Conservation (phyloP, 2,329 filamentous ascomycete genomes). For the Rutstroemia sp. region DNA sequence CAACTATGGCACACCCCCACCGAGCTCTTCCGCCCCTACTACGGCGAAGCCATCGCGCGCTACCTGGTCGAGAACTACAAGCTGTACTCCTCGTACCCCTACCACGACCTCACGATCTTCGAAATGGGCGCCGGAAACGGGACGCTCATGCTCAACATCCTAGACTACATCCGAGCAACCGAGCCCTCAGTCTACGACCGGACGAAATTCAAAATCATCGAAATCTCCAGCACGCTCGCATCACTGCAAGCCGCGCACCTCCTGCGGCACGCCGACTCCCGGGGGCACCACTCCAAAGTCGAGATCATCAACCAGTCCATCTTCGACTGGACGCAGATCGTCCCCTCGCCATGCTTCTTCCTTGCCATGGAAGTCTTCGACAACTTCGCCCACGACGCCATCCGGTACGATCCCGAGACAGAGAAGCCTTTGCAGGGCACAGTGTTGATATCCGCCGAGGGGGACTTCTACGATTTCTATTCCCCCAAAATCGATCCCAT, state of each 20-base stretch:
- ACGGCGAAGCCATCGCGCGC: conserved; percentile 93
- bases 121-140: conserved; percentile 98
- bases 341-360: conserved; percentile 95
- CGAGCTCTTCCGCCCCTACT: conserved; percentile 92
- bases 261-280: conserved; percentile 54
- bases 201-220: conserved; percentile 91
- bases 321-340: conserved; percentile 84
- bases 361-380: conserved; percentile 97
- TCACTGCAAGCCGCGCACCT: conserved; percentile 68
- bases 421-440: conserved; percentile 80
- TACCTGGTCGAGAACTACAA: conserved; percentile 96
- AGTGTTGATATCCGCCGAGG: conserved; percentile 75
- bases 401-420: conserved; percentile 81
- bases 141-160: conserved; percentile 95
- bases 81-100: conserved; percentile 84
- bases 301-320: conserved; percentile 93
- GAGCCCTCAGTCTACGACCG: conserved; percentile 90
- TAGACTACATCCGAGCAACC: conserved; percentile 87
- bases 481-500: conserved; percentile 71
- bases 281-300: conserved; percentile 76
- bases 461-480: conserved; percentile 96
- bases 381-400: conserved; percentile 91
- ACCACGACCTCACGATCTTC: conserved; percentile 95
- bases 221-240: conserved; percentile 81
- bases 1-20: conserved; percentile 99